These are phyloP conservation scores for Puccinia triticina DNA, from an alignment of 1,284 basidiomycete species.

Conservation along the genomic window DNA sequence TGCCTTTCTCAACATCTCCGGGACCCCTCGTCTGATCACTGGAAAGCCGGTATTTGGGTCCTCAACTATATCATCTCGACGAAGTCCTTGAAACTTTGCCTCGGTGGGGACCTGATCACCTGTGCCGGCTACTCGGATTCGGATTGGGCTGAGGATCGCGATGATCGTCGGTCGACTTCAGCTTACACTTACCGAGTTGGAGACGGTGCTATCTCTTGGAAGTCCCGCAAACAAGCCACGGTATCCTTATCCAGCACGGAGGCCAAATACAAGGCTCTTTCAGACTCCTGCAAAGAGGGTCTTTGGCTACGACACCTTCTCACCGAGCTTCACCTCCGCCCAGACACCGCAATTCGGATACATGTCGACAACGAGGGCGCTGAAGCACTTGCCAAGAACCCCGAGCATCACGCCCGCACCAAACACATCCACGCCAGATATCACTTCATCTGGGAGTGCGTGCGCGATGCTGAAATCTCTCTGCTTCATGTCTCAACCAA, in stretches of 20 bases:
- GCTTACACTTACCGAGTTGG: too few relatives aligned
- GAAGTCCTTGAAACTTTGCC: background rate
- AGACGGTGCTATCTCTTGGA: too few relatives aligned
- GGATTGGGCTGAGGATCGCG: too few relatives aligned
- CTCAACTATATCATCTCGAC: background rate
- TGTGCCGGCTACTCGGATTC: constrained; percentile 1
- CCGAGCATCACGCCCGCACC: background rate
- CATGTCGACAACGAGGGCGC: background rate
- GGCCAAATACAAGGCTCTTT: too few relatives aligned
- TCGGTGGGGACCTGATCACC: background rate
- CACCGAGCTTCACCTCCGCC: background rate
- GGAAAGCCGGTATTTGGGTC: background rate
- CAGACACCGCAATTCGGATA: background rate
- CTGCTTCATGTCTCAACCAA: constrained; percentile 4
- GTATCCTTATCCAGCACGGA: too few relatives aligned
- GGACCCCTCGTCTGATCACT: background rate
- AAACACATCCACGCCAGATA: background rate
- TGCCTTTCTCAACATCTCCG: too few relatives aligned
- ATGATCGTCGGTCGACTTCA: too few relatives aligned
- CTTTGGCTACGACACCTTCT: too few relatives aligned
- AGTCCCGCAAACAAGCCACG: too few relatives aligned
- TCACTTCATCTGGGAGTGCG: background rate
- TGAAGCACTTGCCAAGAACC: background rate
- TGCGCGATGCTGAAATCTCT: background rate
- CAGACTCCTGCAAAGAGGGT: too few relatives aligned